Conservation (phyloP, 1,139 yeast species). For the Komagataea norvegica region DNA sequence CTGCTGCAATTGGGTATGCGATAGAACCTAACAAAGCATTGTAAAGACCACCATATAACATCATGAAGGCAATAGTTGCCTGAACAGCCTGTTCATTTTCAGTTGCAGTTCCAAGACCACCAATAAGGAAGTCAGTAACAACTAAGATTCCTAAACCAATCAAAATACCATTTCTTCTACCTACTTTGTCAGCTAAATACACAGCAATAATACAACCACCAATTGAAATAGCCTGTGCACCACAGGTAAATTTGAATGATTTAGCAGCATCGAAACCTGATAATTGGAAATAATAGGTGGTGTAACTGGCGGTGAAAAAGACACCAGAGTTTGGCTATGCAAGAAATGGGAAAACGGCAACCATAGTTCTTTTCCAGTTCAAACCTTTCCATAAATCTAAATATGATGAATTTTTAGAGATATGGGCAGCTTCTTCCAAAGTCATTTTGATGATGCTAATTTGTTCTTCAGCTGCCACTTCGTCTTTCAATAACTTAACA, state of each 20-base stretch:
- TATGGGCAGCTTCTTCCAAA: constrained; percentile 27
- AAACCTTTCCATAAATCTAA: constrained; percentile 42
- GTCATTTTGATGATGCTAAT: constrained; percentile 26
- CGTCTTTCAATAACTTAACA: constrained; percentile 19
- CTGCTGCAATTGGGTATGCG: constrained; percentile 35
- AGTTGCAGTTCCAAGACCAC: constrained; percentile 28
- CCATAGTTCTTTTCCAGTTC: constrained; percentile 46
- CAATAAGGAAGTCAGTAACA: constrained; percentile 30
- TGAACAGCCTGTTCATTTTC: constrained; percentile 17
- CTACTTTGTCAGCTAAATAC: constrained; percentile 23
- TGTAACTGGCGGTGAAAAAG: constrained; percentile 42
- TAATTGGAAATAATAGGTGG: constrained; percentile 33
- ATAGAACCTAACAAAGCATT: constrained; percentile 32
- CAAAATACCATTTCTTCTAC: constrained; percentile 32
- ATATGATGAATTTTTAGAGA: constrained; percentile 28
- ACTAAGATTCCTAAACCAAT: constrained; percentile 31
- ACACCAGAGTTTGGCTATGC: constrained; percentile 47
- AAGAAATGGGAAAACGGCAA: constrained; percentile 42
- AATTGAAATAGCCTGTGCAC: constrained; percentile 30
- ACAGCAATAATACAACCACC: constrained; percentile 28
- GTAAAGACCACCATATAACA: constrained; percentile 32
- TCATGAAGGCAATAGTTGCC: constrained; percentile 28
- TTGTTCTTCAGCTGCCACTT: constrained; percentile 24
- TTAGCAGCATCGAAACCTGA: constrained; percentile 29
- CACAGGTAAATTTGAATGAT: constrained; percentile 29